phyloP scores from a whole-genome alignment of 2,329 filamentous ascomycete genomes.

The Thielaviopsis ethacetica region DNA sequence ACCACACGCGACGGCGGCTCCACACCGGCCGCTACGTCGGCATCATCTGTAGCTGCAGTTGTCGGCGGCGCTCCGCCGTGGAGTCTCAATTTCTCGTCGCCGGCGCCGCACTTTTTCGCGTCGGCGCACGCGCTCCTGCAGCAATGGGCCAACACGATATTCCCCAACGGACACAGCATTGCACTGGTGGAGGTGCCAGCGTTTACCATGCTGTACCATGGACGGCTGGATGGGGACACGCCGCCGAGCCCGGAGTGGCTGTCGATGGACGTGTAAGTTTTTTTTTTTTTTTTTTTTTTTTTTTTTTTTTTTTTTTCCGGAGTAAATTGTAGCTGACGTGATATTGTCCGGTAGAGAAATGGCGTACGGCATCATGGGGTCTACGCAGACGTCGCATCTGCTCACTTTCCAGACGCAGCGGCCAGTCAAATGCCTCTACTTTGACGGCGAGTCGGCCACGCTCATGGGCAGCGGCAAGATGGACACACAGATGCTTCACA shows the following conservation, averaged over 20 bases:
- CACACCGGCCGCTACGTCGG: too few relatives aligned
- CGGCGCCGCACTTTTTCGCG: conserved; percentile 31
- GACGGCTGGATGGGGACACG: conserved; percentile 23
- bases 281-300: too few relatives aligned
- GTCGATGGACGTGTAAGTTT: conserved; percentile 28
- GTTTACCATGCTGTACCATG: conserved; percentile 33
- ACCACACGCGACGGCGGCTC: neutral
- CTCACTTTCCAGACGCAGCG: conserved; percentile 31
- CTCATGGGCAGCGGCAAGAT: conserved; percentile 29
- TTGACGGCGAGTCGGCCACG: conserved; percentile 33
- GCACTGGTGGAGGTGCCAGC: conserved; percentile 28
- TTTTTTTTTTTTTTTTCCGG: neutral
- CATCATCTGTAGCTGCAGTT: neutral
- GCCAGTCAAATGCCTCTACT: conserved; percentile 27
- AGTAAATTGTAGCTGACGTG: neutral
- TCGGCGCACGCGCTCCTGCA: conserved; percentile 29
- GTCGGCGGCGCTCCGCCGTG: conserved; percentile 14
- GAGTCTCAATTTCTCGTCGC: conserved; percentile 28
- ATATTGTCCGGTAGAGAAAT: conserved; percentile 26
- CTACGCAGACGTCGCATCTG: conserved; percentile 25
- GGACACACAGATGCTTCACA: conserved; percentile 32
- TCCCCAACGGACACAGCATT: conserved; percentile 32
- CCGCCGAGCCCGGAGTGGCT: conserved; percentile 35
- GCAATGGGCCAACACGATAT: conserved; percentile 35
- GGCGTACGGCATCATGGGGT: conserved; percentile 37